Percentiles rank a stretch among this genome's conserved stretches.
phyloP scores from a whole-genome alignment of 768 basidiomycete genomes.

The Tricholoma hemisulphureum region DNA sequence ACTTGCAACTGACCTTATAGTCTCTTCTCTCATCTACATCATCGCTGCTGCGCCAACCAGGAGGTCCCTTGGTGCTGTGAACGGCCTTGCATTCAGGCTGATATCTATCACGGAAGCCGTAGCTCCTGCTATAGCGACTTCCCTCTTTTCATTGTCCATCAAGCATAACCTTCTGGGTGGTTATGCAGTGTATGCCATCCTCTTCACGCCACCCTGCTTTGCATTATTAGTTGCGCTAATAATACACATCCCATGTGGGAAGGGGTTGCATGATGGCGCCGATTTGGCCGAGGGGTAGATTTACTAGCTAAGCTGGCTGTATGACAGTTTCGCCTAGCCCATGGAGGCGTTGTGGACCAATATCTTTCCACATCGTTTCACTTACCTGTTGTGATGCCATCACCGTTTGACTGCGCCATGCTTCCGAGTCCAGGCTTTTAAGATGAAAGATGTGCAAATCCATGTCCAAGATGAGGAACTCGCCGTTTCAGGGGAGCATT shows the following conservation, averaged over 20 bases:
- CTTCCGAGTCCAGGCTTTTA: too few species aligned
- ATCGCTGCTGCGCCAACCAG: slow-evolving; percentile 46
- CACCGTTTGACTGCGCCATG: too few species aligned
- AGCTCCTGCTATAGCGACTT: slow-evolving; percentile 31
- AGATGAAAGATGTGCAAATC: too few species aligned
- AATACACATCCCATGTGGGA: background rate
- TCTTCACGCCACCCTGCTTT: slow-evolving; percentile 4
- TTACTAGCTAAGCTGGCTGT: too few species aligned
- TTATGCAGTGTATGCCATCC: slow-evolving; percentile 31
- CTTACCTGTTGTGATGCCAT: too few species aligned
- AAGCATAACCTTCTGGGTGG: slow-evolving; percentile 36
- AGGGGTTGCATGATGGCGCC: background rate
- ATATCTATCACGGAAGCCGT: slow-evolving; percentile 31
- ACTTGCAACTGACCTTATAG: slow-evolving; percentile 22
- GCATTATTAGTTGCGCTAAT: background rate
- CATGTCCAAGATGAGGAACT: too few species aligned
- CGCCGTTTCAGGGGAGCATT: too few species aligned
- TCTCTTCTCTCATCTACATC: slow-evolving; percentile 50
- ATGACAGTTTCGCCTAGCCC: too few species aligned
- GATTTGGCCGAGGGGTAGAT: too few species aligned
- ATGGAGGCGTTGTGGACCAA: too few species aligned
- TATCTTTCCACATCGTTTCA: too few species aligned
- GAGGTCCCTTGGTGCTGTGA: slow-evolving; percentile 47
- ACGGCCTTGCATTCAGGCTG: slow-evolving; percentile 39
- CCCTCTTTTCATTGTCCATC: slow-evolving; percentile 38